Base-by-base conservation (phyloP, 2,329 filamentous ascomycete genomes). In the Ophioceras dolichostomum region DNA sequence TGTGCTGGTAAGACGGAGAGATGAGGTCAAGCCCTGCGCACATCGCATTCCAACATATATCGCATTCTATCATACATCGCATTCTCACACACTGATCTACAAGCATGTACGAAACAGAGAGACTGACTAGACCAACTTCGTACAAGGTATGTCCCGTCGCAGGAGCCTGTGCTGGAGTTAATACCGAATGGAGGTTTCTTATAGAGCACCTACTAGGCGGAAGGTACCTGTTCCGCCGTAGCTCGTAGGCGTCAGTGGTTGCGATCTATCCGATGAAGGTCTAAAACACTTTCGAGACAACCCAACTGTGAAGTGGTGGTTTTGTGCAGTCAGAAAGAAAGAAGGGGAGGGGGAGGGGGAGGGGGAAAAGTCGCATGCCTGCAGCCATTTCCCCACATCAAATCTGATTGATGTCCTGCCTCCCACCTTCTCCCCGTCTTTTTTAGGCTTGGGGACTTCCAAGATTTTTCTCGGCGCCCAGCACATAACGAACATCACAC, bases 251-350 rank as follows among this genome's bases (percentile, higher is more conserved):
- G 14, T 12, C 13, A 19, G 18, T n/a, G 19, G 19, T 14, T 19
- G 21, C 31, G 19, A 24, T 34, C 18, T 10, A n/a, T n/a, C 4
- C 6, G 21, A 13, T 14, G 22, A 33, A 34, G 19, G 37, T 28
- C 19, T 41, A 41, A 48, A 46, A 48, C 45, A 44, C 43, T 43
- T 42, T 47, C 43, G 46, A 48, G 46, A 48, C 46, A 34, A n/a
- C n/a, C n/a, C n/a, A n/a, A n/a, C n/a, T n/a, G n/a, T n/a, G n/a
- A n/a, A n/a, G n/a, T n/a, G n/a, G n/a, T n/a, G n/a, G n/a, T n/a
- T n/a, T n/a, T n/a, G n/a, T n/a, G n/a, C n/a, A n/a, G n/a, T n/a
- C n/a, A n/a, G n/a, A n/a, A n/a, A n/a, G n/a, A n/a, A n/a, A n/a
- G n/a, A n/a, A n/a, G n/a, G n/a, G n/a, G n/a, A n/a, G n/a, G n/a